Evolutionary conservation across 257 asterid genomes (phyloP).

Genomic region (Datura wrightii): DNA sequence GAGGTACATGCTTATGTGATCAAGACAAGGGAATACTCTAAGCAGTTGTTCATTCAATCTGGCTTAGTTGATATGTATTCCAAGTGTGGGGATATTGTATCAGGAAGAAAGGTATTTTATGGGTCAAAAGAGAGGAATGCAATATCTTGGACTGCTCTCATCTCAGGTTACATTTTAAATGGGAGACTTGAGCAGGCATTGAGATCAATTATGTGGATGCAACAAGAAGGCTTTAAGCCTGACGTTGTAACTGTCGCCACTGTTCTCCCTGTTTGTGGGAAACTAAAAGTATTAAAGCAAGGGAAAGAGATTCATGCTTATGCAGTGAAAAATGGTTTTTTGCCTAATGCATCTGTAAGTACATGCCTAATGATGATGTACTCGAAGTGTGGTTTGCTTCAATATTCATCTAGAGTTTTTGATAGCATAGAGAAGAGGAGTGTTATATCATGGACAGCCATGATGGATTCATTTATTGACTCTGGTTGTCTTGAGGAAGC

Average conservation of each 20-base stretch:
- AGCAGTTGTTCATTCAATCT: slow-evolving; percentile 72
- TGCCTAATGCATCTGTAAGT: slow-evolving; percentile 58
- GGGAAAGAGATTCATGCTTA: slow-evolving; percentile 85
- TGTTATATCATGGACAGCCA: slow-evolving; percentile 89
- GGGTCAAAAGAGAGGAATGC: slow-evolving; percentile 69
- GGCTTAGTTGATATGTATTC: slow-evolving; percentile 89
- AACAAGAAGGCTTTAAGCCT: slow-evolving; percentile 90
- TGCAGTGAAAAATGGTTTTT: slow-evolving; percentile 63
- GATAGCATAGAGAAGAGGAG: slow-evolving; percentile 65
- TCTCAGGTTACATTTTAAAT: slow-evolving; percentile 75
- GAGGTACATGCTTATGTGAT: slow-evolving; percentile 86
- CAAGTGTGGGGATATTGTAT: slow-evolving; percentile 80
- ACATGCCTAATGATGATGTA: slow-evolving; percentile 95
- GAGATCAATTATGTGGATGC: slow-evolving; percentile 89
- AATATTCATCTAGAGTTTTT: slow-evolving; percentile 65
- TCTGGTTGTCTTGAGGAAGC: slow-evolving; percentile 56
- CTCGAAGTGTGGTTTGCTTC: slow-evolving; percentile 63
- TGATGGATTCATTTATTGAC: slow-evolving; percentile 80
- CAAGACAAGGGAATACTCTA: slow-evolving; percentile 73
- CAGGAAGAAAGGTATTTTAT: slow-evolving; percentile 84
- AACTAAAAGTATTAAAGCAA: slow-evolving; percentile 61
- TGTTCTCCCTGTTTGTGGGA: slow-evolving; percentile 86
- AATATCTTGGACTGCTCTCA: slow-evolving; percentile 87
- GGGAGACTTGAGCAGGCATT: slow-evolving; percentile 87
- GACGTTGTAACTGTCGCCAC: slow-evolving; percentile 85